These are phyloP conservation scores for Lactarius quietus DNA, from an alignment of 768 basidiomycete species.

Conservation along the genomic window DNA sequence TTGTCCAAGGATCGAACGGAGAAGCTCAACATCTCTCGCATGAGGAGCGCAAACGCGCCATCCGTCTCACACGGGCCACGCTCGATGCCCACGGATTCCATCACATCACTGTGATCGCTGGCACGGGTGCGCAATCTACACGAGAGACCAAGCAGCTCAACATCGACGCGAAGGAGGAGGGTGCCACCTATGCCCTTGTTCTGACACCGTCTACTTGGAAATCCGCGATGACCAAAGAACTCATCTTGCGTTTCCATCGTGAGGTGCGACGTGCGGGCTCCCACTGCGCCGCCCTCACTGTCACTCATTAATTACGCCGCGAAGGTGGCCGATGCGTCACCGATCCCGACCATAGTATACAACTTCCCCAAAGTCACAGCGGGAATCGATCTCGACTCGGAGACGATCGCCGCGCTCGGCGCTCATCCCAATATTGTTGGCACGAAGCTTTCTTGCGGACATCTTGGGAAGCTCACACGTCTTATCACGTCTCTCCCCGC, in stretches of 20 bases:
- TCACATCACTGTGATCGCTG: constrained; percentile 69
- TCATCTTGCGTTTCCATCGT: constrained; percentile 62
- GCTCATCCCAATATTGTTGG: constrained; percentile 84
- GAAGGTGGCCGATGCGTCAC: constrained; percentile 64
- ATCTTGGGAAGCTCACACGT: constrained; percentile 79
- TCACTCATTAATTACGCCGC: constrained; percentile 21
- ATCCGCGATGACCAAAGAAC: constrained; percentile 56
- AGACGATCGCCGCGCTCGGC: constrained; percentile 63
- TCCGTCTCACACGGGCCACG: constrained; percentile 62
- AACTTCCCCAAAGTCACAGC: constrained; percentile 83
- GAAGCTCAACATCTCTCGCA: constrained; percentile 75
- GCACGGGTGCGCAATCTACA: constrained; percentile 79
- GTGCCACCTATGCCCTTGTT: constrained; percentile 77
- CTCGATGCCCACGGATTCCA: constrained; percentile 69
- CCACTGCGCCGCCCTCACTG: not conserved
- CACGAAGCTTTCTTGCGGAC: constrained; percentile 80
- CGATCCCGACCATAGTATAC: constrained; percentile 76
- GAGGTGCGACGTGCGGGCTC: constrained; percentile 39
- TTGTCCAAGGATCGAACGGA: constrained; percentile 72
- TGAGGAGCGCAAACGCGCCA: constrained; percentile 62
- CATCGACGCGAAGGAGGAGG: constrained; percentile 71
- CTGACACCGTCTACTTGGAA: constrained; percentile 72
- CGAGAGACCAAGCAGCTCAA: constrained; percentile 70
- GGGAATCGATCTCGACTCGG: constrained; percentile 81
- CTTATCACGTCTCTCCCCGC: constrained; percentile 55